Conservation (phyloP, 306 rosid species). For the Astragalus glycyphyllos region DNA sequence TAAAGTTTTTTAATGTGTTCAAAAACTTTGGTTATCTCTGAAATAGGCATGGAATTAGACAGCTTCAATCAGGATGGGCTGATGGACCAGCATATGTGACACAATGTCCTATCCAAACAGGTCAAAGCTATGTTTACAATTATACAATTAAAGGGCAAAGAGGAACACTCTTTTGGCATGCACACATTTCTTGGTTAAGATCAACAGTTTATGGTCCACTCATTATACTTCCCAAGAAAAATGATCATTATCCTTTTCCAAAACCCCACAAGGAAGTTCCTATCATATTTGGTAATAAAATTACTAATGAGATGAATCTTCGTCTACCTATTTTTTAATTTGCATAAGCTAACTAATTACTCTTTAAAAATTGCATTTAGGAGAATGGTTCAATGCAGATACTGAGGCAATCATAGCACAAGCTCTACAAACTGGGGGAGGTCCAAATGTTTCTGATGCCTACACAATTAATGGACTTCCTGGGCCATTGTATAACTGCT, state of each 20-base stretch:
- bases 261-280: slow-evolving; percentile 59
- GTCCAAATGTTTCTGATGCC: slow-evolving; percentile 85
- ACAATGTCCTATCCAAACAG: slow-evolving; percentile 41
- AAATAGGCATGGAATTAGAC: slow-evolving; percentile 75
- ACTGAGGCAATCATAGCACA: slow-evolving; percentile 68
- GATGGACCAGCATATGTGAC: slow-evolving; percentile 63
- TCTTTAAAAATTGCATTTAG: slow-evolving; percentile 39
- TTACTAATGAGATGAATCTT: not conserved
- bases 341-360: slow-evolving; percentile 16
- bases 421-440: slow-evolving; percentile 73
- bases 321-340: not conserved
- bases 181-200: slow-evolving; percentile 47
- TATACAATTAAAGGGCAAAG: slow-evolving; percentile 70
- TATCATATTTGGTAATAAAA: slow-evolving; percentile 50
- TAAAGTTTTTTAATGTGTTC: not conserved
- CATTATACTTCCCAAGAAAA: slow-evolving; percentile 63
- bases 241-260: slow-evolving; percentile 52
- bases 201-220: slow-evolving; percentile 72
- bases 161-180: slow-evolving; percentile 79
- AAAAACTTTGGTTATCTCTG: slow-evolving; percentile 2
- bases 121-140: slow-evolving; percentile 74
- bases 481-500: slow-evolving; percentile 73
- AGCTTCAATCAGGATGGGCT: slow-evolving; percentile 55
- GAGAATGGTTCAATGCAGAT: slow-evolving; percentile 86
- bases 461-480: slow-evolving; percentile 80